Conservation (phyloP, 2,329 filamentous ascomycete species). For the Chaetomium sp. region DNA sequence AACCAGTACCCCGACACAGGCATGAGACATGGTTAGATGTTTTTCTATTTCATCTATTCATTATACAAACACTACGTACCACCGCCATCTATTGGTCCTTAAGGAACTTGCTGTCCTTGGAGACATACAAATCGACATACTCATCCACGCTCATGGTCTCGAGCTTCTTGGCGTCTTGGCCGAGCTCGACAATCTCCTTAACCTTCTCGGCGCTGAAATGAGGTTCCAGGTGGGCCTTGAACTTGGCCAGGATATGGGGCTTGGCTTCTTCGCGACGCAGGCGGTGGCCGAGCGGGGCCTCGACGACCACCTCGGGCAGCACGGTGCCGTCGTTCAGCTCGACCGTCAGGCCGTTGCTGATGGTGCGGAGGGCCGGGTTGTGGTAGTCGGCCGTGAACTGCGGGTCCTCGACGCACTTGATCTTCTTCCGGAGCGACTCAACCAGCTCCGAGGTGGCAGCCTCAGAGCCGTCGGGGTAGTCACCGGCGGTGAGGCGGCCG, state of each 20-base stretch:
- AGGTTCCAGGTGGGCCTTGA: conserved; percentile 83
- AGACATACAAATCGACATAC: conserved; percentile 83
- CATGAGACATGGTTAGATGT: background rate
- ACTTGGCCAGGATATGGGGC: conserved; percentile 94
- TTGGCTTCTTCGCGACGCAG: conserved; percentile 94
- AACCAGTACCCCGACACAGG: background rate
- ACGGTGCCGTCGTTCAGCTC: conserved; percentile 92
- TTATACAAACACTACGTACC: background rate
- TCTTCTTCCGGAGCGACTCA: conserved; percentile 88
- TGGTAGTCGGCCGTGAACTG: conserved; percentile 96
- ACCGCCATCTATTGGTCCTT: conserved; percentile 34
- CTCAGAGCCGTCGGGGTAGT: conserved; percentile 92
- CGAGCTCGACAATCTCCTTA: conserved; percentile 78
- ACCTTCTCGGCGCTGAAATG: conserved; percentile 79
- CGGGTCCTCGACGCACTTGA: conserved; percentile 94
- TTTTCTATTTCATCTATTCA: conserved; percentile 24
- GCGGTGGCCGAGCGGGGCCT: conserved; percentile 92
- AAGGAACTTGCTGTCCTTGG: conserved; percentile 64
- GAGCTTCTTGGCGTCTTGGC: conserved; percentile 72
- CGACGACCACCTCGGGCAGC: conserved; percentile 85
- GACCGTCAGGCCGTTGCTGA: conserved; percentile 94
- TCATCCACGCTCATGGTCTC: conserved; percentile 84
- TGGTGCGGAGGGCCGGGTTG: conserved; percentile 87
- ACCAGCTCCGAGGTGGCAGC: conserved; percentile 87
- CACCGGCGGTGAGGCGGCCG: conserved; percentile 86